These are phyloP conservation scores for Erodium moschatum DNA, from an alignment of 441 rosid species.

Conservation along the genomic window DNA sequence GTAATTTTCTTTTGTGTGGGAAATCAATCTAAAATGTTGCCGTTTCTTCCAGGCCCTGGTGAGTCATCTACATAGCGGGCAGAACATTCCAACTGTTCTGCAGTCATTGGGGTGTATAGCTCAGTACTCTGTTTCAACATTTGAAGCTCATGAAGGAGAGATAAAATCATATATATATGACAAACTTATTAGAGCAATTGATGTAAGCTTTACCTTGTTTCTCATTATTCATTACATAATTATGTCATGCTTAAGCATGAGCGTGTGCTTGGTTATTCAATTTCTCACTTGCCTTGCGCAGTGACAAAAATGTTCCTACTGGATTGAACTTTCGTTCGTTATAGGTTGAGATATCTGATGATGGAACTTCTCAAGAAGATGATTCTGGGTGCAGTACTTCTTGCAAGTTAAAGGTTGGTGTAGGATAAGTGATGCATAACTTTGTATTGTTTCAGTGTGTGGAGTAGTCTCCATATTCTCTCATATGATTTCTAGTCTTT, in stretches of 20 bases:
- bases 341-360: constrained; percentile 42
- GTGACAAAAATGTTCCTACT: constrained; percentile 16
- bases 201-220: constrained; percentile 21
- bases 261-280: constrained; percentile 17
- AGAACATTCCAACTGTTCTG: constrained; percentile 65
- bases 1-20: neutral
- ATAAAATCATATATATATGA: constrained; percentile 44
- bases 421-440: constrained; percentile 9
- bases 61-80: constrained; percentile 49
- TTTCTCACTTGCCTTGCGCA: constrained; percentile 11
- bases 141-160: constrained; percentile 49
- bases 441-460: neutral
- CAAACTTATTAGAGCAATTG: constrained; percentile 51
- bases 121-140: constrained; percentile 54
- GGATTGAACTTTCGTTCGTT: constrained; percentile 22
- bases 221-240: constrained; percentile 6
- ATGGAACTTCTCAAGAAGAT: constrained; percentile 31
- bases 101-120: constrained; percentile 87
- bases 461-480: neutral
- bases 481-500: neutral
- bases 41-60: constrained; percentile 53
- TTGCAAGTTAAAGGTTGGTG: constrained; percentile 67
- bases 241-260: constrained; percentile 17
- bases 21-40: constrained; percentile 8
- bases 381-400: constrained; percentile 39